Conservation (phyloP, 345 rosid species). For the Moricandia arvensis region DNA sequence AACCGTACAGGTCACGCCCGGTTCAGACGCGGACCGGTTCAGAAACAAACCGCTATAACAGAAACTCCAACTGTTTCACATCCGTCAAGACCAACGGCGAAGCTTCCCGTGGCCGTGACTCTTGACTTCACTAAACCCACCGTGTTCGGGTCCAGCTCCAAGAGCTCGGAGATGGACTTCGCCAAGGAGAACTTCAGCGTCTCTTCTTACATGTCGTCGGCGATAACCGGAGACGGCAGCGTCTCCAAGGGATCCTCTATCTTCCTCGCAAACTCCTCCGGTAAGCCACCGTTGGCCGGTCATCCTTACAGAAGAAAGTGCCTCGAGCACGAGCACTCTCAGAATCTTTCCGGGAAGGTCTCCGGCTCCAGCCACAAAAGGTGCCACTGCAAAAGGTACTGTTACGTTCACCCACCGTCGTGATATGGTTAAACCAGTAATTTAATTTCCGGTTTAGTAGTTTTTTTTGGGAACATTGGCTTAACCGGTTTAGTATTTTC, state of each 20-base stretch:
- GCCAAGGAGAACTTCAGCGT: slow-evolving; percentile 70
- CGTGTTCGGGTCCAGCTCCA: slow-evolving; percentile 45
- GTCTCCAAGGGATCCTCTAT: slow-evolving; percentile 80
- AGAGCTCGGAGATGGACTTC: slow-evolving; percentile 57
- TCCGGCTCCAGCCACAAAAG: slow-evolving; percentile 63
- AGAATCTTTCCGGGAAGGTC: slow-evolving; percentile 52
- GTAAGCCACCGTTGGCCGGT: slow-evolving; percentile 71
- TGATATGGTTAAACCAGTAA: background rate
- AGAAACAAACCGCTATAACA: background rate
- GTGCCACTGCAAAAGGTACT: slow-evolving; percentile 95
- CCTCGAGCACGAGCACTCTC: slow-evolving; percentile 63
- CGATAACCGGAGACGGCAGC: slow-evolving; percentile 91
- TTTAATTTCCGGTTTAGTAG: too few relatives aligned
- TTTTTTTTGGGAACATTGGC: too few relatives aligned
- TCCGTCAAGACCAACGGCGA: slow-evolving; percentile 15
- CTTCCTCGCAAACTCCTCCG: slow-evolving; percentile 57
- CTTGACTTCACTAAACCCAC: slow-evolving; percentile 75
- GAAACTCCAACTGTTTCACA: slow-evolving; percentile 6
- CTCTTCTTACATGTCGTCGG: slow-evolving; percentile 87
- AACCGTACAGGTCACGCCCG: slow-evolving; percentile 95
- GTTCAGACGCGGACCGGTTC: slow-evolving; percentile 73
- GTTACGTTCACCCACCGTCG: slow-evolving; percentile 20
- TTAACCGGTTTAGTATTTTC: too few relatives aligned
- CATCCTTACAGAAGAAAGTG: slow-evolving; percentile 65
- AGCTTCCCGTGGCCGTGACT: slow-evolving; percentile 37